phyloP scores from a whole-genome alignment of 495 filamentous ascomycete species.

The Talaromyces adpressus region DNA sequence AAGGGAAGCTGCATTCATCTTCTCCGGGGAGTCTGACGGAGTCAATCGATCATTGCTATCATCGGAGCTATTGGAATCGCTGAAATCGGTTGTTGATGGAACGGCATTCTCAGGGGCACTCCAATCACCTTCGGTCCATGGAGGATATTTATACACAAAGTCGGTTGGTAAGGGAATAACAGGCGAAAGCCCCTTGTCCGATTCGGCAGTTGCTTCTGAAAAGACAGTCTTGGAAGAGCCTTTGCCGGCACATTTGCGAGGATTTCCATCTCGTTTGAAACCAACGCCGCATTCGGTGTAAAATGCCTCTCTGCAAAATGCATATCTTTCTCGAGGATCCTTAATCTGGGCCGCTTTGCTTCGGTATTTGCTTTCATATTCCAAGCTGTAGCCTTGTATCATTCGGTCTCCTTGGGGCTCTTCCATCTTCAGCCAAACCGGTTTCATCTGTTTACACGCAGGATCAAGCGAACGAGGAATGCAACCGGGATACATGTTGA shows the following conservation, averaged over 20 bases:
- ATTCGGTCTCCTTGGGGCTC: constrained; percentile 43
- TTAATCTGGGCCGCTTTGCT: constrained; percentile 34
- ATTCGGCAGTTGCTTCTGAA: constrained; percentile 66
- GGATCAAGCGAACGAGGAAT: constrained; percentile 43
- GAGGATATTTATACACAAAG: constrained; percentile 55
- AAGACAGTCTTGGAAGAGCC: constrained; percentile 48
- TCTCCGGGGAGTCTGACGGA: constrained; percentile 15
- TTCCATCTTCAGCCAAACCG: constrained; percentile 35
- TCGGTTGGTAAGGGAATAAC: constrained; percentile 60
- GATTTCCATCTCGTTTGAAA: constrained; percentile 33
- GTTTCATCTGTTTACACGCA: constrained; percentile 31
- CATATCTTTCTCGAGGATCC: constrained; percentile 32
- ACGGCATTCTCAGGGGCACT: constrained; percentile 22
- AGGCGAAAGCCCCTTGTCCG: constrained; percentile 61
- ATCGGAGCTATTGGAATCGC: constrained; percentile 22
- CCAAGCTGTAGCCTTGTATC: constrained; percentile 36
- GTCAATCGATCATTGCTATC: constrained; percentile 23
- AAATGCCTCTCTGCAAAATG: constrained; percentile 37
- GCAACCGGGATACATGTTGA: constrained; percentile 53
- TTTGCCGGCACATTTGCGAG: constrained; percentile 33
- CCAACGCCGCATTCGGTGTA: constrained; percentile 47
- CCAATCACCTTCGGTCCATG: constrained; percentile 34
- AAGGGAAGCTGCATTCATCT: constrained; percentile 13
- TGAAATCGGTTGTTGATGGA: constrained; percentile 17
- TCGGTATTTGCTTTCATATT: constrained; percentile 36